Percentiles rank a stretch among this genome's conserved stretches.
Evolutionary conservation across 2,329 filamentous ascomycete genomes (phyloP).

Genomic region (Metarhizium anisopliae): DNA sequence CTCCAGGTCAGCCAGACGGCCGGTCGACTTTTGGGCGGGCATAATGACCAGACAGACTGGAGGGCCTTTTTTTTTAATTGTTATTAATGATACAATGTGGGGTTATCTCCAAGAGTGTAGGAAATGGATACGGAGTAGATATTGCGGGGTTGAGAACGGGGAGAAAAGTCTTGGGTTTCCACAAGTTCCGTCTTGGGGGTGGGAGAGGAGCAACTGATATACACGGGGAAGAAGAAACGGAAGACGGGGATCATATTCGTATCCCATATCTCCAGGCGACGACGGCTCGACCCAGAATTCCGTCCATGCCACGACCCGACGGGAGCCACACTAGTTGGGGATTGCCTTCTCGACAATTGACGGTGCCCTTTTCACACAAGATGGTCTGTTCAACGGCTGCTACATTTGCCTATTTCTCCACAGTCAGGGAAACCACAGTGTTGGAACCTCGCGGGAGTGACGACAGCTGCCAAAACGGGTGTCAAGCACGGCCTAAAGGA

Average conservation of each 20-base stretch:
- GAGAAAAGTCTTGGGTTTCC: background rate
- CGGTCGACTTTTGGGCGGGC: slow-evolving; percentile 9
- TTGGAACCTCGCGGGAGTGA: too few relatives aligned
- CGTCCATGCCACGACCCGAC: background rate
- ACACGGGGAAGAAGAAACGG: background rate
- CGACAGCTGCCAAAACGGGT: too few relatives aligned
- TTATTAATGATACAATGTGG: too few relatives aligned
- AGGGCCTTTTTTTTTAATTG: too few relatives aligned
- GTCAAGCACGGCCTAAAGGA: too few relatives aligned
- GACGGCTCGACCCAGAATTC: background rate
- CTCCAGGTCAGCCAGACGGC: slow-evolving; percentile 41
- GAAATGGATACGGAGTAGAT: background rate
- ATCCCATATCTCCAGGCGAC: background rate
- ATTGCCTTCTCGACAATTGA: too few relatives aligned
- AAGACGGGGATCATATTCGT: background rate
- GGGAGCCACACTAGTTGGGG: background rate
- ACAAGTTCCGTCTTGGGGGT: background rate
- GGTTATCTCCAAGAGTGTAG: too few relatives aligned
- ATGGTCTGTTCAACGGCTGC: too few relatives aligned
- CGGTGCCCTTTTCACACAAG: background rate
- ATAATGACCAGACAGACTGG: slow-evolving; percentile 4
- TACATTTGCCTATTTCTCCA: too few relatives aligned
- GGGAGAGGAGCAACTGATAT: background rate
- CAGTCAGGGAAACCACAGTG: too few relatives aligned
- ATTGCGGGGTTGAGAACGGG: background rate